Conservation (phyloP, 139 green algal species). For the Tetratostichococcus sp. region DNA sequence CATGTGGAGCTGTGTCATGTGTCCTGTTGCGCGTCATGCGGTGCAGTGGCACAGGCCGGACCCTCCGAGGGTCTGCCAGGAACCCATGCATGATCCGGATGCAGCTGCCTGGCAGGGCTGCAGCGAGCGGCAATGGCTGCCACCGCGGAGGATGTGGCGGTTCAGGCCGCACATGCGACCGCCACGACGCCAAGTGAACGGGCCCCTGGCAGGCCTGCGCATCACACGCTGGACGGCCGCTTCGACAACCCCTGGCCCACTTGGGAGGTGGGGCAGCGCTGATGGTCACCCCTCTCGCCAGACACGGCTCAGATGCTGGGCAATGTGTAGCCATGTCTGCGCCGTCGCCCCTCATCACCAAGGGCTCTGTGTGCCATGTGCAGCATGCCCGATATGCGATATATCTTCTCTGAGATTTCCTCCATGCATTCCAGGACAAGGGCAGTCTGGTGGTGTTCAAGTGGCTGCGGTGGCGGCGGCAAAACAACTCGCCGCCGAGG, state of each 20-base stretch:
- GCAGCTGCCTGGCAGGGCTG: neutral
- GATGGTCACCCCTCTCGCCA: no score
- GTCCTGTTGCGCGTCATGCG: no score
- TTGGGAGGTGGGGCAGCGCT: constrained; percentile 16
- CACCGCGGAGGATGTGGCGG: neutral
- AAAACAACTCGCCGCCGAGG: neutral
- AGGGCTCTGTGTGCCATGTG: no score
- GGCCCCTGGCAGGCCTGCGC: neutral
- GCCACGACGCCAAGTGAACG: neutral
- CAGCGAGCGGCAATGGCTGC: neutral
- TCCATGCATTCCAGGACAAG: constrained; percentile 27
- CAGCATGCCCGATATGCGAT: no score
- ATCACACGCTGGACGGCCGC: constrained; percentile 1
- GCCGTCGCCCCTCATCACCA: no score
- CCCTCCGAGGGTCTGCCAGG: no score
- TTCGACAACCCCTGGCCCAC: constrained; percentile 38
- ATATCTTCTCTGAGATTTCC: no score
- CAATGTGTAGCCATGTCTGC: no score
- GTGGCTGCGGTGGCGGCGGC: constrained; percentile 13
- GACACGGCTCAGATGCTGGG: no score
- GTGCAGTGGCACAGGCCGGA: no score
- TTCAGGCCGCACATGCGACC: neutral
- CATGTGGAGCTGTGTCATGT: no score
- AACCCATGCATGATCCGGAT: no score
- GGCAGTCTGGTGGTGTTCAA: constrained; percentile 13